Evolutionary conservation across 1,284 basidiomycete genomes (phyloP), one percentile per base, ranked within the genome.

Genomic region (Heterobasidion occidentale): DNA sequence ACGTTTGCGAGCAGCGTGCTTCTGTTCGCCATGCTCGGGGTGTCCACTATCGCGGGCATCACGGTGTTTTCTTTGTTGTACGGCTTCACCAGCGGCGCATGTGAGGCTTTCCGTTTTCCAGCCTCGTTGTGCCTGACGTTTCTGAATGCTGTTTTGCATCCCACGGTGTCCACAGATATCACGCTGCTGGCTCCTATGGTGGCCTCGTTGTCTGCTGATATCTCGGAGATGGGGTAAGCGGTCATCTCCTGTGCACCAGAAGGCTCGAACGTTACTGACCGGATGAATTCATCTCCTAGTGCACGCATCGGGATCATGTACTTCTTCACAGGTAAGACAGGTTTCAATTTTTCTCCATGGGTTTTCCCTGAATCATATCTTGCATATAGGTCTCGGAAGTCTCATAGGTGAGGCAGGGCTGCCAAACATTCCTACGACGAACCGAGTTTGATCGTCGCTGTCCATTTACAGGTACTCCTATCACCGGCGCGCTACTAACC

Each of bases 1-100:
- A 57, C 59, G 7, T 55, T 61, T 9, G 59, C 58, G 9, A 65
- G 65, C 49, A 58, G 64, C 1, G 63, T 64, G 0, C 15, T 72
- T 2, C 65, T 71, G 7, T 67, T 73, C 53, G 61, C 60, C 0
- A 65, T 73, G 64, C 61, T 68, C 9, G 65, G 65, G 1, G 48
- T 70, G 9, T 60, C 57, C 17, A 56, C 56, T 20, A 38, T 62
- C 3, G 60, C 61, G 0, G 60, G 67, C 17, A 60, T 68, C 2
- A 60, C 69, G 9, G 45, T 63, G 0, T 57, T 73, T 36, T 67
- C 63, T 1, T 55, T 70, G 14, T 46, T 70, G 0, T 74, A 70
- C 54, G 70, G 70, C 9, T 64, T 68, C 53, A 64, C 66, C 34
- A 57, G 64, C 7, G 70, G 70, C 9, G 52, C 61, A 3, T 66